A percentile compares a stretch with the other conserved stretches of the same genome.
Conservation (phyloP, 331 rosid genomes). For the Acacia pycnantha region DNA sequence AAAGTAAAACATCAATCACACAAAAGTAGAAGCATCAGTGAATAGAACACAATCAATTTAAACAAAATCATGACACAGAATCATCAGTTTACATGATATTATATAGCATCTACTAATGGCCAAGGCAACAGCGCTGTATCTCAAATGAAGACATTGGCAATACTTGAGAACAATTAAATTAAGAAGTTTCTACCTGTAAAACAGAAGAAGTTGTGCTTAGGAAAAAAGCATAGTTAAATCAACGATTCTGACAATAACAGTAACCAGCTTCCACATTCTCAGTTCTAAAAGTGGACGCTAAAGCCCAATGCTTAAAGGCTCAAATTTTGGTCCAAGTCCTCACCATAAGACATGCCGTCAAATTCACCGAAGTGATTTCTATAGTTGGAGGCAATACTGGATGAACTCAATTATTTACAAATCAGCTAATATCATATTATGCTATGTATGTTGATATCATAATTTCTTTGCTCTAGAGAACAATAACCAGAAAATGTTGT, state of each 20-base stretch:
- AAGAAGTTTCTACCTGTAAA: neutral
- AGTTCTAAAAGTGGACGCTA: neutral
- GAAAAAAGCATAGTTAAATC: neutral
- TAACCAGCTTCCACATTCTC: neutral
- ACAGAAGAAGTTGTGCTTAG: neutral
- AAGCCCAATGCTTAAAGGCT: neutral
- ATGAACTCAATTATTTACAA: neutral
- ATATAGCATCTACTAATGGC: neutral
- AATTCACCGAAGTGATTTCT: neutral
- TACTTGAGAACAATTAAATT: neutral
- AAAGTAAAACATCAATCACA: slow-evolving; percentile 21
- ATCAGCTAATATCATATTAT: neutral
- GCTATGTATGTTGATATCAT: neutral
- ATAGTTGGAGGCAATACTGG: neutral
- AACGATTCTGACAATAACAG: neutral
- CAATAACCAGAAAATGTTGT: neutral
- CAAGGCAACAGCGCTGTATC: neutral
- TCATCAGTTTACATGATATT: slow-evolving; percentile 4
- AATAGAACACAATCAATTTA: slow-evolving; percentile 9
- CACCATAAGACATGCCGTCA: neutral
- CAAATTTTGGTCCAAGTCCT: neutral
- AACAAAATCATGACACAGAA: slow-evolving; percentile 18
- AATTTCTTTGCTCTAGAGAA: neutral
- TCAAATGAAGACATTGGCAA: slow-evolving; percentile 13
- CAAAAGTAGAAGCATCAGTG: slow-evolving; percentile 28